Conservation (phyloP, 129 eudicot genomes). For the Logfia minima region DNA sequence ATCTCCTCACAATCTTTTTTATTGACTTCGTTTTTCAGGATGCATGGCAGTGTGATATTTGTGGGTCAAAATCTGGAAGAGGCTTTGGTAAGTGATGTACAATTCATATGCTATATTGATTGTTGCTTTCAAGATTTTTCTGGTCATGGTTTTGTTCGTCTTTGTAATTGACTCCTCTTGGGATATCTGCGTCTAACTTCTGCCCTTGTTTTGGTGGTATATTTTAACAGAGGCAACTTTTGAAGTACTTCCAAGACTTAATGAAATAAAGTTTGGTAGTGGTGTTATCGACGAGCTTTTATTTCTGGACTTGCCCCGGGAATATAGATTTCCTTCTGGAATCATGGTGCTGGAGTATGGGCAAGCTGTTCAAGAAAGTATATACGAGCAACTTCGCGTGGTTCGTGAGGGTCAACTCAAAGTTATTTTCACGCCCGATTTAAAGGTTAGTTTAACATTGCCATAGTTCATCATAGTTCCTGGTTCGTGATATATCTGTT, state of each 20-base stretch:
- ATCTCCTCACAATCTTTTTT: slow-evolving; percentile 9
- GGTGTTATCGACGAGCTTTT: slow-evolving; percentile 92
- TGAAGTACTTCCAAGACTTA: slow-evolving; percentile 94
- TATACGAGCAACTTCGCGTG: slow-evolving; percentile 94
- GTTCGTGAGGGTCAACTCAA: slow-evolving; percentile 97
- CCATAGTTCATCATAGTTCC: not conserved
- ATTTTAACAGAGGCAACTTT: slow-evolving; percentile 76
- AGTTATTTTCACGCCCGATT: slow-evolving; percentile 72
- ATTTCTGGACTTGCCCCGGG: slow-evolving; percentile 82
- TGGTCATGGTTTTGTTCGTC: not conserved
- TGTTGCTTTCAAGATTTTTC: slow-evolving; percentile 1
- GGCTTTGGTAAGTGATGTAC: slow-evolving; percentile 76
- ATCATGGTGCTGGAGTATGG: slow-evolving; percentile 87
- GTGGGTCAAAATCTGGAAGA: slow-evolving; percentile 97
- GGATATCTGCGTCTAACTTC: slow-evolving; percentile 12
- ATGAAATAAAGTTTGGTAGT: slow-evolving; percentile 86
- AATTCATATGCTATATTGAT: not conserved
- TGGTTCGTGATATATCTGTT: not conserved
- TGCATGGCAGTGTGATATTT: slow-evolving; percentile 98
- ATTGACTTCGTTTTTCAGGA: slow-evolving; percentile 45
- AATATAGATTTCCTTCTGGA: slow-evolving; percentile 72
- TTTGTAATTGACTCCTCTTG: not conserved
- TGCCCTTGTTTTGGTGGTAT: slow-evolving; percentile 12
- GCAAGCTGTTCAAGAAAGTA: slow-evolving; percentile 93
- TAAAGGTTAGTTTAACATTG: slow-evolving; percentile 51